These are phyloP conservation scores for Biscutella auriculata DNA, from an alignment of 441 rosid genomes.

Conservation along the genomic window DNA sequence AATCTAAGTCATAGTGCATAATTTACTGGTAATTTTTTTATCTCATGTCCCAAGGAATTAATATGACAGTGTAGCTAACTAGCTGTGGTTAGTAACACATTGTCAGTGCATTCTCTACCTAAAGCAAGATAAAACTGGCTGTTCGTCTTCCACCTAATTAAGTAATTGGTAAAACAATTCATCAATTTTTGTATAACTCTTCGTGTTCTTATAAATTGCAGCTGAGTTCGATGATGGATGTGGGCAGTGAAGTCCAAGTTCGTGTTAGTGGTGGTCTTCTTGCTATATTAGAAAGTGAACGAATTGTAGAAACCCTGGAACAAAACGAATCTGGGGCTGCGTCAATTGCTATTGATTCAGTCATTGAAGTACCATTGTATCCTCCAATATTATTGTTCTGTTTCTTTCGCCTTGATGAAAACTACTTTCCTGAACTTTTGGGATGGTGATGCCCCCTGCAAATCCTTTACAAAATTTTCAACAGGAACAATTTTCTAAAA, in stretches of 20 bases:
- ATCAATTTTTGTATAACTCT: background rate
- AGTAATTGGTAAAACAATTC: background rate
- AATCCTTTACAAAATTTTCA: conserved; percentile 29
- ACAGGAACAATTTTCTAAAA: conserved; percentile 78
- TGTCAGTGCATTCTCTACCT: background rate
- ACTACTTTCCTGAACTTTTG: background rate
- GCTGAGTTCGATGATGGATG: conserved; percentile 95
- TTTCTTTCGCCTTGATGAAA: conserved; percentile 7
- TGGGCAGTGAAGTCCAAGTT: conserved; percentile 80
- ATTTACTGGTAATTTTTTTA: background rate
- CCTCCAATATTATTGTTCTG: conserved; percentile 20
- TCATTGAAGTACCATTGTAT: conserved; percentile 76
- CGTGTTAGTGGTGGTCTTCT: conserved; percentile 94
- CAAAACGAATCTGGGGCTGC: conserved; percentile 62
- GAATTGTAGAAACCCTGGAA: conserved; percentile 72
- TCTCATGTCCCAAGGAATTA: background rate
- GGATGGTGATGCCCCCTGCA: conserved; percentile 15
- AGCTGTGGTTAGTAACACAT: background rate
- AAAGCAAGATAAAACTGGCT: background rate
- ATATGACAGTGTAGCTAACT: background rate
- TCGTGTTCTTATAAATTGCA: conserved; percentile 20
- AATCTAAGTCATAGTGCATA: background rate
- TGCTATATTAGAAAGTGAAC: conserved; percentile 87
- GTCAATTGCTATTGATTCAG: conserved; percentile 70
- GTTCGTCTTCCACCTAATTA: background rate